These are phyloP conservation scores for Phialocephala sp. DNA, from an alignment of 2,329 filamentous ascomycete genomes.

Conservation along the genomic window DNA sequence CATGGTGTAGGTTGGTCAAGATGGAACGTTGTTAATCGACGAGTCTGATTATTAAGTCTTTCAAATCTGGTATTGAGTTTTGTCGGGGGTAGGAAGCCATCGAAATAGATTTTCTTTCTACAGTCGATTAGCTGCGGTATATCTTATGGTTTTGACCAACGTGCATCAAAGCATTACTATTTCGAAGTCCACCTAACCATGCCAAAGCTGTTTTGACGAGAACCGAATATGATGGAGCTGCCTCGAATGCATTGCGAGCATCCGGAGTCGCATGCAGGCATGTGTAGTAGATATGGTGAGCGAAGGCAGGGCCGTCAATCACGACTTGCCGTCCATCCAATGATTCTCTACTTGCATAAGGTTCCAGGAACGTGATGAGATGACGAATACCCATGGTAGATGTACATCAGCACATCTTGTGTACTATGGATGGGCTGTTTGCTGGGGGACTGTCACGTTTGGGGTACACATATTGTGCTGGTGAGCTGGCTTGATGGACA, in stretches of 20 bases:
- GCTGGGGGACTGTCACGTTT: not conserved
- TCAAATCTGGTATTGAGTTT: slow-evolving; percentile 39
- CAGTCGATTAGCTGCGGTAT: slow-evolving; percentile 24
- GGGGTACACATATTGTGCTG: not conserved
- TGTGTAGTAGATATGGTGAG: slow-evolving; percentile 72
- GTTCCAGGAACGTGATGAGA: slow-evolving; percentile 58
- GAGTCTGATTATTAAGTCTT: slow-evolving; percentile 36
- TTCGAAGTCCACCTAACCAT: slow-evolving; percentile 67
- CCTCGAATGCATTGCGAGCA: slow-evolving; percentile 53
- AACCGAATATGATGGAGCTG: slow-evolving; percentile 65
- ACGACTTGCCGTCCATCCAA: slow-evolving; percentile 53
- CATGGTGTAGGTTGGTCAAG: slow-evolving; percentile 28
- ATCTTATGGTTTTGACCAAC: slow-evolving; percentile 8
- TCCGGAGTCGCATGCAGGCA: slow-evolving; percentile 51
- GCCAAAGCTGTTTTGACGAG: slow-evolving; percentile 62
- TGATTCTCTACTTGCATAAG: slow-evolving; percentile 52
- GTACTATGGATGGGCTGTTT: not conserved
- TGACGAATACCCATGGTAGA: slow-evolving; percentile 64
- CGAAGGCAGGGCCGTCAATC: slow-evolving; percentile 81
- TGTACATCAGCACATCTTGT: slow-evolving; percentile 9
- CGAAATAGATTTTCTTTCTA: slow-evolving; percentile 79
- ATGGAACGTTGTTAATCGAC: slow-evolving; percentile 37
- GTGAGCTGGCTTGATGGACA: too few species aligned
- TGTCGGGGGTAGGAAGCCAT: slow-evolving; percentile 74
- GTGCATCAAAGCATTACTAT: slow-evolving; percentile 66